A percentile compares a stretch with the other conserved stretches of the same genome.
These are phyloP conservation scores for Phyllosticta citrichinensis DNA, from an alignment of 2,329 filamentous ascomycete genomes.

Conservation along the genomic window DNA sequence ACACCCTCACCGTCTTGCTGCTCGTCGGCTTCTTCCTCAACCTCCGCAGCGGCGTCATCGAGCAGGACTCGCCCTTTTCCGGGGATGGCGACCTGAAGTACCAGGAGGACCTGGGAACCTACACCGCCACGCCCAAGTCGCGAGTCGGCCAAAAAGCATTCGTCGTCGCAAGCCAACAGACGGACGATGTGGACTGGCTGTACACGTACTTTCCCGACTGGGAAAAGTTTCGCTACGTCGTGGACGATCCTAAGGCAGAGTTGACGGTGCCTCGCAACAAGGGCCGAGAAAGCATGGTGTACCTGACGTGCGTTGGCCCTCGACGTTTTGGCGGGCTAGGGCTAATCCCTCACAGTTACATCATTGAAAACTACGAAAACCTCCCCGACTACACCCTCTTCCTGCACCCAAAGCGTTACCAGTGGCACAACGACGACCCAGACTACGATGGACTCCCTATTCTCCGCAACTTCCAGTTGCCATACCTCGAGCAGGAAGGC, in stretches of 20 bases:
- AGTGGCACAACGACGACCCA: conserved; percentile 44
- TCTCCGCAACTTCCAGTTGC: conserved; percentile 38
- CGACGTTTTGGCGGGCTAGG: neutral
- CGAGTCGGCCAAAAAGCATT: conserved; percentile 17
- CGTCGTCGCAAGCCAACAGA: conserved; percentile 29
- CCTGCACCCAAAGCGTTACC: conserved; percentile 33
- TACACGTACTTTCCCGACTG: conserved; percentile 27
- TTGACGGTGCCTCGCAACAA: conserved; percentile 38
- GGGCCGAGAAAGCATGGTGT: conserved; percentile 41
- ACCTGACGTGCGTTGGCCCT: conserved; percentile 31
- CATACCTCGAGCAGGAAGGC: conserved; percentile 39
- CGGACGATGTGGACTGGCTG: conserved; percentile 33
- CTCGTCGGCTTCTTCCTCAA: conserved; percentile 10
- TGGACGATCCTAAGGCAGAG: conserved; percentile 28
- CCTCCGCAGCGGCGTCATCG: neutral
- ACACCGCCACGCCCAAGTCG: neutral
- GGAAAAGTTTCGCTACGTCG: conserved; percentile 33
- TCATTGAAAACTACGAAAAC: conserved; percentile 30
- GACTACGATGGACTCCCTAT: conserved; percentile 42
- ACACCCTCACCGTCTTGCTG: conserved; percentile 5
- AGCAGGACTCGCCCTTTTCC: neutral
- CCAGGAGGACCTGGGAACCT: conserved; percentile 6
- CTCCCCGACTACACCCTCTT: conserved; percentile 33
- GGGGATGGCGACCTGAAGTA: conserved; percentile 2
- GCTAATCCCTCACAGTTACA: conserved; percentile 21